Percentiles rank a stretch among this genome's conserved stretches.
These are phyloP conservation scores for Beta macrorhiza DNA, from an alignment of 179 eudicot species.

Conservation along the genomic window DNA sequence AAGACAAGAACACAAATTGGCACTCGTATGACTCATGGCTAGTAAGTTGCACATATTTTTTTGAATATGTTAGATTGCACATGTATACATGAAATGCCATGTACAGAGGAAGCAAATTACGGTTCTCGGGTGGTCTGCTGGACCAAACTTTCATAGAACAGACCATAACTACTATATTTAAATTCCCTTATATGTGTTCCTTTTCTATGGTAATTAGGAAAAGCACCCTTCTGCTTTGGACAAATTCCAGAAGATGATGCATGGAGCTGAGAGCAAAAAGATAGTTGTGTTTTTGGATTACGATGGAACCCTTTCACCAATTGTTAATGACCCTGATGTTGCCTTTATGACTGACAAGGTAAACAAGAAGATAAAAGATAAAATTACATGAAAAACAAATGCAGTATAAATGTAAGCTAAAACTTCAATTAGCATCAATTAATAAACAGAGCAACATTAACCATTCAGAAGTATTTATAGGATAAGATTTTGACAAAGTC, in stretches of 20 bases:
- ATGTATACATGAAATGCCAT: neutral
- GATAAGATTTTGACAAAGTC: neutral
- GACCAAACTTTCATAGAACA: neutral
- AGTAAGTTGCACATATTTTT: slow-evolving; percentile 22
- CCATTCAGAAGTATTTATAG: neutral
- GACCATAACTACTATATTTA: neutral
- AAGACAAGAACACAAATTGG: slow-evolving; percentile 28
- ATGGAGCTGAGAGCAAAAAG: slow-evolving; percentile 44
- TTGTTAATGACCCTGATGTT: slow-evolving; percentile 61
- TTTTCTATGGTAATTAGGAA: slow-evolving; percentile 32
- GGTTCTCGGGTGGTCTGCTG: neutral
- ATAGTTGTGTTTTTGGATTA: slow-evolving; percentile 69
- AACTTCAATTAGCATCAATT: neutral
- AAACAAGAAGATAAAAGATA: slow-evolving; percentile 5
- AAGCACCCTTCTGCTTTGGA: slow-evolving; percentile 68
- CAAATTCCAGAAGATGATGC: slow-evolving; percentile 43
- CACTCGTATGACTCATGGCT: slow-evolving; percentile 31
- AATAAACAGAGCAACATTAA: neutral
- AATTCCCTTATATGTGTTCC: neutral
- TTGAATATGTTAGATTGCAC: neutral
- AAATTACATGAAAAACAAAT: neutral
- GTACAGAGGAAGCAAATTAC: neutral
- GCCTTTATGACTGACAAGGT: slow-evolving; percentile 79
- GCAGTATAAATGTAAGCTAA: neutral
- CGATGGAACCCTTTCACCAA: slow-evolving; percentile 81